A percentile compares a stretch with the other conserved stretches of the same genome.
These are phyloP conservation scores for Rubia peregrina DNA, from an alignment of 305 asterid species.

Conservation along the genomic window DNA sequence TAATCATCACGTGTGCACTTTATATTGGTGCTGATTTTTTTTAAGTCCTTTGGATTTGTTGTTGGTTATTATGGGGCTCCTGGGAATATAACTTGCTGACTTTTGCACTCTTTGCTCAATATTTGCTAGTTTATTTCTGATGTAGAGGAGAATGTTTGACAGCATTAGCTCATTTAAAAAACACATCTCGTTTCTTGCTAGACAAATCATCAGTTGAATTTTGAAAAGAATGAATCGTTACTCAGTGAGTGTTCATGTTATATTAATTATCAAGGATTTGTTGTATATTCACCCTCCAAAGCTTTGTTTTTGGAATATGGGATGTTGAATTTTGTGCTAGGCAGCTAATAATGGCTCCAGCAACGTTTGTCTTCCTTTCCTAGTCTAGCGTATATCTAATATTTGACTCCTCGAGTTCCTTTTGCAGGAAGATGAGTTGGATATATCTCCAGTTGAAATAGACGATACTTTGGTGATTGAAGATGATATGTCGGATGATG, in stretches of 20 bases:
- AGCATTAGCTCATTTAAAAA: no score
- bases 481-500: constrained; percentile 91
- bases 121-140: background rate
- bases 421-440: constrained; percentile 88
- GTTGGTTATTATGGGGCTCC: background rate
- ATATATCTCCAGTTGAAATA: constrained; percentile 70
- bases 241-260: no score
- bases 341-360: no score
- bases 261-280: no score
- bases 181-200: background rate
- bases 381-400: no score
- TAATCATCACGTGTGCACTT: background rate
- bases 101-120: no score
- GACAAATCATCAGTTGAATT: background rate
- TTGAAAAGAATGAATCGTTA: background rate
- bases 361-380: background rate
- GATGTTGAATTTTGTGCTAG: no score
- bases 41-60: background rate
- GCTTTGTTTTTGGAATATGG: no score
- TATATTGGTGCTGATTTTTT: background rate
- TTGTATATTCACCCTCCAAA: no score
- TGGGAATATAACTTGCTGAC: background rate
- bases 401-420: background rate
- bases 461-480: constrained; percentile 94
- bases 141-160: background rate